Conservation (phyloP, 345 rosid species). For the Bruguiera parviflora region DNA sequence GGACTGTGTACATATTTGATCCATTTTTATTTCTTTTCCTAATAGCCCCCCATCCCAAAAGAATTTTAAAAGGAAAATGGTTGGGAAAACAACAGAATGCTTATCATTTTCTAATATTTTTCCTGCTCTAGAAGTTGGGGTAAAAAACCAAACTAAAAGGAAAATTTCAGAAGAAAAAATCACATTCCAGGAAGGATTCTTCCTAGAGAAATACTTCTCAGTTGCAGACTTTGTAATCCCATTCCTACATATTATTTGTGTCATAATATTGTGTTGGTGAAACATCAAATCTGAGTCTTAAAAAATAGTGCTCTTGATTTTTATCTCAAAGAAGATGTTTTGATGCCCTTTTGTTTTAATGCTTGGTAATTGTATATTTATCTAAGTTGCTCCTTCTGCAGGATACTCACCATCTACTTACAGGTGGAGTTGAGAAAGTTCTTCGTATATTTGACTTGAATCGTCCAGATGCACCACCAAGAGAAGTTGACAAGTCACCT, state of each 20-base stretch:
- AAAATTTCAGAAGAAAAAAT: too few species aligned
- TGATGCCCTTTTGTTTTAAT: background rate
- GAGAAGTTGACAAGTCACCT: conserved; percentile 70
- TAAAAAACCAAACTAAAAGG: too few species aligned
- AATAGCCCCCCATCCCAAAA: too few species aligned
- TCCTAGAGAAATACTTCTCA: background rate
- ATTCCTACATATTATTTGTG: background rate
- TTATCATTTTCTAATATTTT: too few species aligned
- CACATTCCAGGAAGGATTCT: too few species aligned
- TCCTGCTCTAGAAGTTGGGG: too few species aligned
- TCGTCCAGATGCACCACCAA: conserved; percentile 70
- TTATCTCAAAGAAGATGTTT: background rate
- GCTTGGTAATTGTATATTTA: background rate
- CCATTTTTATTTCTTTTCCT: too few species aligned
- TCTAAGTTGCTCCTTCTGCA: conserved; percentile 11
- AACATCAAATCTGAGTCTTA: background rate
- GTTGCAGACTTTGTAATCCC: background rate
- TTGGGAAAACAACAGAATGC: too few species aligned
- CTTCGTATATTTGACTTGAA: conserved; percentile 76
- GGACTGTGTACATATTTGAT: too few species aligned
- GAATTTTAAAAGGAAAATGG: too few species aligned
- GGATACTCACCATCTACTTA: conserved; percentile 74
- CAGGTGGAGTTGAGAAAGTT: conserved; percentile 81
- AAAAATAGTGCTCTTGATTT: background rate
- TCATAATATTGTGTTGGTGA: background rate